phyloP scores from a whole-genome alignment of 768 basidiomycete genomes.

The Asterophora lycoperdoides region DNA sequence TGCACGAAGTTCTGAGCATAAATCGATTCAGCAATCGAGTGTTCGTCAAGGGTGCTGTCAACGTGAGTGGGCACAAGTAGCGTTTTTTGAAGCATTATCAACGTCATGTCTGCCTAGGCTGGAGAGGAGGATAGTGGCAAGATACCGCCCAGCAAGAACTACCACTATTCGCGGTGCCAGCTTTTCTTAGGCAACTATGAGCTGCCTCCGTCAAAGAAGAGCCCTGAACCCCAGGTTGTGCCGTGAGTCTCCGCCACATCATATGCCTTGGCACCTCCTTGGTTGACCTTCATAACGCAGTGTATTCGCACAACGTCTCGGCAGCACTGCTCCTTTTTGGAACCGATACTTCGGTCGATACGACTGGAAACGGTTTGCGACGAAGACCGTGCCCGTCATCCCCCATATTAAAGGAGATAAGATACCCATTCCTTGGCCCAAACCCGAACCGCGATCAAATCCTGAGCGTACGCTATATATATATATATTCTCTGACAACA shows the following conservation, averaged over 20 bases:
- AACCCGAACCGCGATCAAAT: conserved; percentile 34
- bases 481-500: not conserved
- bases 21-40: conserved; percentile 70
- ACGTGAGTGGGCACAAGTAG: conserved; percentile 22
- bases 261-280: not conserved
- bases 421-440: conserved; percentile 70
- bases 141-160: conserved; percentile 40
- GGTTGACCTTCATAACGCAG: conserved; percentile 31
- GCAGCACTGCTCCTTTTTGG: conserved; percentile 59
- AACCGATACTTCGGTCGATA: conserved; percentile 49
- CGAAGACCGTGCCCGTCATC: conserved; percentile 55
- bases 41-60: conserved; percentile 45
- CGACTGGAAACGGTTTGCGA: conserved; percentile 71
- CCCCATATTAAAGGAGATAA: conserved; percentile 38
- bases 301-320: conserved; percentile 73
- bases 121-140: conserved; percentile 25
- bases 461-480: conserved; percentile 38
- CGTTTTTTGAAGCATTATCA: not conserved
- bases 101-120: conserved; percentile 10
- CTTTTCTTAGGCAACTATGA: conserved; percentile 68
- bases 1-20: conserved; percentile 71
- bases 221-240: conserved; percentile 32
- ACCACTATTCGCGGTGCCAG: conserved; percentile 79
- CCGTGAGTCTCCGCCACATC: conserved; percentile 38
- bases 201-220: conserved; percentile 42